A percentile compares a stretch with the other conserved stretches of the same genome.
These are phyloP conservation scores for Neoscytalidium dimidiatum DNA, from an alignment of 2,329 filamentous ascomycete species.

Conservation along the genomic window DNA sequence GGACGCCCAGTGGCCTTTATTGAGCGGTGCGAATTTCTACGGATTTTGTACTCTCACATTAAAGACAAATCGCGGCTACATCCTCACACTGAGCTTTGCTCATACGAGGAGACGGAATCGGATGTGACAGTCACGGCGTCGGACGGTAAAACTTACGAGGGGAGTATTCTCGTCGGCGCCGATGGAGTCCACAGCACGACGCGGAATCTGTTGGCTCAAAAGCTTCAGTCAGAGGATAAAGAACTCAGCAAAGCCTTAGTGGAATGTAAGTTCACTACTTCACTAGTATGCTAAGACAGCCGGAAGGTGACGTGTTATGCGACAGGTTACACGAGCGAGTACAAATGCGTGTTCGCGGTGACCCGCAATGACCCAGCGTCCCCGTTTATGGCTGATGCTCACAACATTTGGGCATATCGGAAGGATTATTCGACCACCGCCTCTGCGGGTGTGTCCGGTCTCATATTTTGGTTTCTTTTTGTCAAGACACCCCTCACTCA, in stretches of 20 bases:
- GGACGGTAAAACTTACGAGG: conserved; percentile 7
- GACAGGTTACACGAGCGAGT: background rate
- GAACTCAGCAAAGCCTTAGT: background rate
- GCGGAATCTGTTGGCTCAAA: background rate
- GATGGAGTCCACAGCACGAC: conserved; percentile 14
- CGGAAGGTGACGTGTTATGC: background rate
- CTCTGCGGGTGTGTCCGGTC: conserved; percentile 22
- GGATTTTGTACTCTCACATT: background rate
- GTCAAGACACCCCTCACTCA: conserved; percentile 22
- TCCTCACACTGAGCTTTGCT: background rate
- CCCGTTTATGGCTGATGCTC: background rate
- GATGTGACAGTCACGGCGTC: background rate
- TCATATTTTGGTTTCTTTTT: conserved; percentile 29
- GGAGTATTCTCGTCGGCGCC: conserved; percentile 19
- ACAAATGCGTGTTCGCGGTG: background rate
- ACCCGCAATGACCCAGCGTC: background rate
- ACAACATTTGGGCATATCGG: background rate
- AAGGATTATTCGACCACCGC: conserved; percentile 12
- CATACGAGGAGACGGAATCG: background rate
- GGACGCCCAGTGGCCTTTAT: background rate
- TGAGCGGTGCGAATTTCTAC: background rate
- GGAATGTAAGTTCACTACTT: background rate
- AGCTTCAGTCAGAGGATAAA: background rate
- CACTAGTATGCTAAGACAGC: background rate
- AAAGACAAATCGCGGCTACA: background rate